Percentiles rank a stretch among this genome's conserved stretches.
Evolutionary conservation across 345 rosid species (phyloP).

Genomic region (Gossypium ekmanianum): DNA sequence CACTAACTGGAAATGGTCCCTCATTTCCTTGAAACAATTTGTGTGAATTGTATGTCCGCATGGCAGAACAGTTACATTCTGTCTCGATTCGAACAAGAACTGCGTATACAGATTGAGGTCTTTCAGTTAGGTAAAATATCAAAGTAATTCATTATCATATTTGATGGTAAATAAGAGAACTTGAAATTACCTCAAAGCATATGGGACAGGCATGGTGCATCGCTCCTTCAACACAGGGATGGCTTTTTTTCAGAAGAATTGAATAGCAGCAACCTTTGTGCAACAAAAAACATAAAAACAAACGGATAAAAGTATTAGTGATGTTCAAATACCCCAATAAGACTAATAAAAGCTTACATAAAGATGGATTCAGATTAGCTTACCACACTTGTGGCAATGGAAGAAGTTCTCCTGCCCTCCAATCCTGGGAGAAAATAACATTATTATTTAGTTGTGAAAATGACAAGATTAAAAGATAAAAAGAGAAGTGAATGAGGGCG

Average conservation of each 20-base stretch:
- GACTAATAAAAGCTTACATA: not conserved
- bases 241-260: conserved; percentile 56
- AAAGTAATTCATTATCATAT: not conserved
- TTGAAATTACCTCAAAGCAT: conserved; percentile 71
- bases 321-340: not conserved
- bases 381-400: conserved; percentile 90
- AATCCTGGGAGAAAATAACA: conserved; percentile 39
- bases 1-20: conserved; percentile 70
- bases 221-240: conserved; percentile 95
- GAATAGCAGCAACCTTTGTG: conserved; percentile 84
- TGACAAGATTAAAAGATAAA: not conserved
- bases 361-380: conserved; percentile 18
- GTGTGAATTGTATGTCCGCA: conserved; percentile 87
- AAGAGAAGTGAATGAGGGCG: not conserved
- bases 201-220: conserved; percentile 96
- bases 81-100: conserved; percentile 73
- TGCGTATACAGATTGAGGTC: conserved; percentile 25
- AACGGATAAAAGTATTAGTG: not conserved
- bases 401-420: conserved; percentile 86
- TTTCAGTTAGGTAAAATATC: not conserved
- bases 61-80: conserved; percentile 67
- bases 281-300: not conserved
- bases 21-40: conserved; percentile 80
- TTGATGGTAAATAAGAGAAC: not conserved
- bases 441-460: not conserved